Evolutionary conservation across 2,329 filamentous ascomycete genomes (phyloP).

Genomic region (Aspergillus sp.): DNA sequence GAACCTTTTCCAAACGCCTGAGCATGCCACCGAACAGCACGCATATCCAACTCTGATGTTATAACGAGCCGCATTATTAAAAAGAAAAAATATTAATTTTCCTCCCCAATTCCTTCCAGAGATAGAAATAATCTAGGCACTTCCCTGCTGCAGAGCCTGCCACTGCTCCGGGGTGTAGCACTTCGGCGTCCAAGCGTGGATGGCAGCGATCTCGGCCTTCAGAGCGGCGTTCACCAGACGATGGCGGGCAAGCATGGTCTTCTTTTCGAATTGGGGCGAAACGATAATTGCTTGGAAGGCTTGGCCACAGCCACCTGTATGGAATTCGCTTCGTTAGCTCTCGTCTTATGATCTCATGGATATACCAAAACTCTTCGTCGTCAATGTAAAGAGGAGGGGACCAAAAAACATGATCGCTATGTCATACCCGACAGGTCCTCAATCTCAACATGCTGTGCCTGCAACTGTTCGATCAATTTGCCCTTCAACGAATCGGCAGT

Average conservation of each 20-base stretch:
- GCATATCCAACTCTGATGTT: conserved; percentile 8
- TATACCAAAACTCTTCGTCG: neutral
- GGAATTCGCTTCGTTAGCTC: neutral
- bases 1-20: conserved; percentile 17
- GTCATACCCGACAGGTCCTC: conserved; percentile 82
- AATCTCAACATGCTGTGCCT: conserved; percentile 78
- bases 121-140: neutral
- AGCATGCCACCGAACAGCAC: conserved; percentile 13
- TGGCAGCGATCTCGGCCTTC: conserved; percentile 82
- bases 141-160: conserved; percentile 61
- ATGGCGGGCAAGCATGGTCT: conserved; percentile 78
- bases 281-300: conserved; percentile 70
- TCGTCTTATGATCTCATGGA: neutral
- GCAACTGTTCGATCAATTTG: conserved; percentile 68
- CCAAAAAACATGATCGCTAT: neutral
- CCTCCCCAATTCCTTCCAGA: neutral
- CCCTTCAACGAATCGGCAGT: conserved; percentile 70
- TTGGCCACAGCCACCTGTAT: conserved; percentile 66
- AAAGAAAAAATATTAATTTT: neutral
- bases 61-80: neutral
- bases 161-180: conserved; percentile 91
- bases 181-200: conserved; percentile 94
- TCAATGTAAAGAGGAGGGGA: neutral
- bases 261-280: conserved; percentile 67
- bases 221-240: conserved; percentile 80